These are phyloP conservation scores for Inga leiocalycina DNA, from an alignment of 306 rosid genomes.

Conservation along the genomic window DNA sequence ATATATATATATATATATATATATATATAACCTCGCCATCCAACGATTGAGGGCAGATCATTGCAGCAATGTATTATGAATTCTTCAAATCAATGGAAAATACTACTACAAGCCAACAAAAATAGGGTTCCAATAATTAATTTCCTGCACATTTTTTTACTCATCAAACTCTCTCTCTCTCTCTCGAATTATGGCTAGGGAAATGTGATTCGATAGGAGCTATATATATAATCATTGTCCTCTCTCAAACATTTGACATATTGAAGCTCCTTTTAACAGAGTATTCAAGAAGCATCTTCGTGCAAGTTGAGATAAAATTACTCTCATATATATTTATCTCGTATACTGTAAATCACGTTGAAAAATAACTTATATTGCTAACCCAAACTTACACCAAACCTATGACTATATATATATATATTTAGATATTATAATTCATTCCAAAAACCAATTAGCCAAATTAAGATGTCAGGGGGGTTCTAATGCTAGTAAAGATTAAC, in stretches of 20 bases:
- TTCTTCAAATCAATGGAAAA: neutral
- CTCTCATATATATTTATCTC: accelerated
- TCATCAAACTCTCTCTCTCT: neutral
- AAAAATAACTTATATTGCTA: too few species aligned
- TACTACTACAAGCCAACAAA: neutral
- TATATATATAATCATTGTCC: neutral
- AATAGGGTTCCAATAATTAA: neutral
- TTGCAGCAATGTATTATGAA: neutral
- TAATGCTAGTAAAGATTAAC: neutral
- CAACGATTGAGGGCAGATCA: neutral
- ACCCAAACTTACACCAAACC: neutral
- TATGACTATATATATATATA: too few species aligned
- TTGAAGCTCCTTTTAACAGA: neutral
- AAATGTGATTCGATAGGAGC: neutral
- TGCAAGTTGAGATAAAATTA: too few species aligned
- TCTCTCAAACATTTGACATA: neutral
- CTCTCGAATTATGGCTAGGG: neutral
- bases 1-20: too few species aligned
- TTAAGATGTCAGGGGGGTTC: neutral
- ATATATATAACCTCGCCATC: too few species aligned
- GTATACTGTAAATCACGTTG: too few species aligned
- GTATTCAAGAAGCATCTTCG: neutral
- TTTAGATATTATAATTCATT: neutral
- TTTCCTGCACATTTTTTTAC: neutral
- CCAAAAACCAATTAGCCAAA: neutral